Evolutionary conservation across 805 yeast species (phyloP), one percentile per base, ranked within the genome.

Genomic region (Zygosaccharomyces kombuchaensis): DNA sequence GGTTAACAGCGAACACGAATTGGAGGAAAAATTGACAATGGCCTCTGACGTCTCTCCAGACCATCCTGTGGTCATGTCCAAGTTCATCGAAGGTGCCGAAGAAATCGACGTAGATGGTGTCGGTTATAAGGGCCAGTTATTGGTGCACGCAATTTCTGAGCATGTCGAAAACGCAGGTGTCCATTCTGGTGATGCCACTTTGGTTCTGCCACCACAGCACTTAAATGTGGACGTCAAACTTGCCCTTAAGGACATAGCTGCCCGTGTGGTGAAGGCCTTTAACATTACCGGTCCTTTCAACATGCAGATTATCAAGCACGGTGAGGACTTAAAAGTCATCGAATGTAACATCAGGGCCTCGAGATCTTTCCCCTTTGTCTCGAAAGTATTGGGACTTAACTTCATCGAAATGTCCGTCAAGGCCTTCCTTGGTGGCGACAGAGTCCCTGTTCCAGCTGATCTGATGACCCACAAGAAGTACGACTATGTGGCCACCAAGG

Each of bases 291-390:
- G 99, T 61, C 99, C 99, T 21, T 91, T 86, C 80, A 91, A 91
- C 74, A 95, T 91, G 95, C 98, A 93, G 75, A 83, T 93, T 66
- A 93, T 93, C 68, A 83, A 84, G 69, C 81, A 83, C 49, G 75
- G 77, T 48, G 80, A 81, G 40, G 74, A 80, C 36, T 78, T 90
- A 63, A 93, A 93, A 78, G 99, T 93, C 50, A 93, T 93, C 67
- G 99, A 93, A 74, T 93, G 99, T 80, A 93, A 93, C 71, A 86
- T 93, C 59, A 86, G 99, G 72, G 99, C 99, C 43, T 91, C 98
- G 6, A 82, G 99, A 70, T 91, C 98, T 12, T 93, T 93, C 91
- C 99, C 99, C 68, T 93, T 93, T 67, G 96, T 91, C 31, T 91
- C 98, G 40, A 93, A 93, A 77, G 99, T 93, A 40, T 75, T 93